Evolutionary conservation across 2,329 filamentous ascomycete genomes (phyloP).

Genomic region (Aspergillus sp.): DNA sequence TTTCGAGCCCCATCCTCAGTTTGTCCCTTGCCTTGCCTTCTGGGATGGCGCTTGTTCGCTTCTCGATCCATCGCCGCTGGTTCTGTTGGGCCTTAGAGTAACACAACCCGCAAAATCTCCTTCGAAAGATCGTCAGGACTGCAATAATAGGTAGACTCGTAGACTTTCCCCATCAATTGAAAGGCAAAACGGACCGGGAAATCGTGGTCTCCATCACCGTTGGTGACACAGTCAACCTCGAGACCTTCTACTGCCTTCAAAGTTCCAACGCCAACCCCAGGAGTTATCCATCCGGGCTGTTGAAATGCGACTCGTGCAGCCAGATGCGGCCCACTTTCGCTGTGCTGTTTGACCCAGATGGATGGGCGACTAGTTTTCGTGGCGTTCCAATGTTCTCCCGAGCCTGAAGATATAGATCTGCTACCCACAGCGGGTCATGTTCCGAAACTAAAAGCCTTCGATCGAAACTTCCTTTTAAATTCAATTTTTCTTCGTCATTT

Average conservation of each 20-base stretch:
- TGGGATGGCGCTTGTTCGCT: background rate
- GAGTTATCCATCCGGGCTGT: background rate
- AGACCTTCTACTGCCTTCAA: background rate
- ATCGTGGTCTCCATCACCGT: background rate
- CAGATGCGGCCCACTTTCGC: background rate
- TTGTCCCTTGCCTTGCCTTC: background rate
- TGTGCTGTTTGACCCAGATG: background rate
- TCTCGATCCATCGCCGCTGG: constrained; percentile 1
- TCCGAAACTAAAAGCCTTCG: background rate
- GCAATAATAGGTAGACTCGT: background rate
- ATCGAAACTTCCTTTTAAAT: background rate
- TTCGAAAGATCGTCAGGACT: background rate
- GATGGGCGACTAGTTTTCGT: background rate
- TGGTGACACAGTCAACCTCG: background rate
- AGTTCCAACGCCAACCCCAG: background rate
- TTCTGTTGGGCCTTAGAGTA: background rate
- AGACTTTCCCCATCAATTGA: background rate
- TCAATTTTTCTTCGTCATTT: background rate
- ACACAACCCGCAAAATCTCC: background rate
- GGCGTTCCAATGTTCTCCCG: background rate
- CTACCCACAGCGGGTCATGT: background rate
- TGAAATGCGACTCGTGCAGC: background rate
- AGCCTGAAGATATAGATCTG: background rate
- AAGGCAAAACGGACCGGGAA: background rate
- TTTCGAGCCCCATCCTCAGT: background rate